Conservation (phyloP, 176 grass and related monocot genomes). For the Avena atlantica region DNA sequence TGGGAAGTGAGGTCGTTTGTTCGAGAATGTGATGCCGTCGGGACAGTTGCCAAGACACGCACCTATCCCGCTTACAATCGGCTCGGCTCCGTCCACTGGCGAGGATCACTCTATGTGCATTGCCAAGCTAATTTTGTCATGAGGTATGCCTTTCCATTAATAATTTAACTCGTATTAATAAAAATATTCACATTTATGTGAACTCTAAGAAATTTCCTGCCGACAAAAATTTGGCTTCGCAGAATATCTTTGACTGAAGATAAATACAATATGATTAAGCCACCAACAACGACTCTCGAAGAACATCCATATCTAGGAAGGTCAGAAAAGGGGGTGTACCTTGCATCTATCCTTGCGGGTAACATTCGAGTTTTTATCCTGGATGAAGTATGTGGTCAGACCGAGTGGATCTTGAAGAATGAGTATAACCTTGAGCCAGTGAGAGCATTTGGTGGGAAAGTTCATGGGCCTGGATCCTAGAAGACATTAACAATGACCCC, state of each 20-base stretch:
- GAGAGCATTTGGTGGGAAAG: neutral
- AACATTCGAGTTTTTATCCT: neutral
- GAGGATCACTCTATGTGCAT: neutral
- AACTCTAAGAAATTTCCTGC: neutral
- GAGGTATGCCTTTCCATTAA: neutral
- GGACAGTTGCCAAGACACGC: neutral
- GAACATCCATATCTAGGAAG: neutral
- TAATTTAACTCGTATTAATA: neutral
- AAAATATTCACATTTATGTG: rapidly evolving
- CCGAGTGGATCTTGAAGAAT: slow-evolving; percentile 7
- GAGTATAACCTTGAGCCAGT: neutral
- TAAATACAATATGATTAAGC: neutral
- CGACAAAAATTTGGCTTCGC: neutral
- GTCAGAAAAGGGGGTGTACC: neutral
- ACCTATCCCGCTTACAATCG: rapidly evolving
- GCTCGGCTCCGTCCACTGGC: neutral
- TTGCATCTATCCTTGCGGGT: neutral
- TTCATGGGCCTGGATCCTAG: neutral
- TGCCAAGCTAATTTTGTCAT: neutral
- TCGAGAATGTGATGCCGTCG: neutral
- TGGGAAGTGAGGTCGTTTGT: neutral
- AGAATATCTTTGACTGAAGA: neutral
- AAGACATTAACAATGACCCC: neutral
- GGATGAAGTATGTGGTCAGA: neutral
- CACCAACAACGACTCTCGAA: neutral